Evolutionary conservation across 2,329 filamentous ascomycete genomes (phyloP), one percentile per base, ranked within the genome.

Genomic region (Chaetothyriales sp.): DNA sequence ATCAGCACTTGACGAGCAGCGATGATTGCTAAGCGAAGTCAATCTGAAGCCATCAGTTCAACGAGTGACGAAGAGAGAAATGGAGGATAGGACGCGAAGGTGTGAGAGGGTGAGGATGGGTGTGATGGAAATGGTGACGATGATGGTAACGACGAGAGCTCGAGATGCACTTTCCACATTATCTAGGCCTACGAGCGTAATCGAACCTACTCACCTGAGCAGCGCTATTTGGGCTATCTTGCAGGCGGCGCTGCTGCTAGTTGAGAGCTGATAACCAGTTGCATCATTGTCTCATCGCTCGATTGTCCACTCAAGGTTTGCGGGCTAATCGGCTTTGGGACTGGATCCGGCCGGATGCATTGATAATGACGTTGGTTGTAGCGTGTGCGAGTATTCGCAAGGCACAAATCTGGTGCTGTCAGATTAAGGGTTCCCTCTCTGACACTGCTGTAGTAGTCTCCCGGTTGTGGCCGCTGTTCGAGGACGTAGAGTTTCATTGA

Each of bases 121-220:
- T n/a, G 43, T 33, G 43, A 18, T 48, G 45, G 40, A 18, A 44
- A 19, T 43, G 33, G 33, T 48, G 28, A 49, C 48, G 37, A 50
- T 28, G 40, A 40, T 43, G 50, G 43, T 13, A 43, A 47, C 47
- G 55, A 54, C 52, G 49, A 52, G 48, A 53, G 47, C 47, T 44
- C 45, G 37, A 18, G 22, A 44, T 33, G 18, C 19, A n/a, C 25
- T 25, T 33, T 48, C 46, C 25, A 25, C 48, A 43, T 43, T 45
- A 50, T 15, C 15, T 8, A 50, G 48, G 20, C 18, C 25, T 25
- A 28, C 22, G 20, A 29, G 33, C 5, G 33, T 13, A 15, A 40
- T 40, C 33, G 15, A 40, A 40, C 9, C 33, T 15, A 40, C 33
- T 40, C 4, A 40, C 33, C 33, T 15, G 33, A 40, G 33, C 33